Evolutionary conservation across 2,329 filamentous ascomycete genomes (phyloP).

Genomic region (Botrytis porri): DNA sequence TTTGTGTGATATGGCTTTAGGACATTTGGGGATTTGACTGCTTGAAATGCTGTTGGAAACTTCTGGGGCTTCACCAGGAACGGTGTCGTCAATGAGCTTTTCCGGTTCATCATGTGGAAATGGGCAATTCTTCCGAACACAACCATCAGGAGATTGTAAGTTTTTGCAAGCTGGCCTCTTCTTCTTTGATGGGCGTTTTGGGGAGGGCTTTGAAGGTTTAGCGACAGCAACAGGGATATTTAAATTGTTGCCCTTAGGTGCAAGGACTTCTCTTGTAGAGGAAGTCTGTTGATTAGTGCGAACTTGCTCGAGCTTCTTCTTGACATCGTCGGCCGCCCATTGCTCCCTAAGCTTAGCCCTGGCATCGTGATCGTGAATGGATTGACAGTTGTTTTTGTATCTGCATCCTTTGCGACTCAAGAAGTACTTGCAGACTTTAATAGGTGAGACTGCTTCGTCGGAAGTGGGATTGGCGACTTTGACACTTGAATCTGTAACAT

Average conservation of each 20-base stretch:
- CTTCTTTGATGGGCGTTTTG: neutral
- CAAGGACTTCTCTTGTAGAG: neutral
- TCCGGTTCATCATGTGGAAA: neutral
- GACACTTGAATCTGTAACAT: neutral
- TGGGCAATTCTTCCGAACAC: neutral
- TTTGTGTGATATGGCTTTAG: neutral
- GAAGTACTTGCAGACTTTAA: neutral
- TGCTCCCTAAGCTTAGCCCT: neutral
- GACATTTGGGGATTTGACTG: neutral
- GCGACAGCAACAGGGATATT: neutral
- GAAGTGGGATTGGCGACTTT: neutral
- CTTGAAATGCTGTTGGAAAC: neutral
- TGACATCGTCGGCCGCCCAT: neutral
- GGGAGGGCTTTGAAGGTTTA: neutral
- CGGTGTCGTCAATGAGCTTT: constrained; percentile 3
- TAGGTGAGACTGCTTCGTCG: neutral
- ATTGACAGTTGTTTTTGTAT: neutral
- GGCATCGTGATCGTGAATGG: neutral
- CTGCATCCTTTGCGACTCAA: neutral
- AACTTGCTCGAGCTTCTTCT: neutral
- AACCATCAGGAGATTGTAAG: neutral
- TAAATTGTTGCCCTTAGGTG: neutral
- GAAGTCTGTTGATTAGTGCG: neutral
- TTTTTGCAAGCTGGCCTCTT: neutral
- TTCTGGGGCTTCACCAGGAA: neutral